Evolutionary conservation across 192 early-diverging fungal species (phyloP).

Genomic region (Haplosporangium gracile): DNA sequence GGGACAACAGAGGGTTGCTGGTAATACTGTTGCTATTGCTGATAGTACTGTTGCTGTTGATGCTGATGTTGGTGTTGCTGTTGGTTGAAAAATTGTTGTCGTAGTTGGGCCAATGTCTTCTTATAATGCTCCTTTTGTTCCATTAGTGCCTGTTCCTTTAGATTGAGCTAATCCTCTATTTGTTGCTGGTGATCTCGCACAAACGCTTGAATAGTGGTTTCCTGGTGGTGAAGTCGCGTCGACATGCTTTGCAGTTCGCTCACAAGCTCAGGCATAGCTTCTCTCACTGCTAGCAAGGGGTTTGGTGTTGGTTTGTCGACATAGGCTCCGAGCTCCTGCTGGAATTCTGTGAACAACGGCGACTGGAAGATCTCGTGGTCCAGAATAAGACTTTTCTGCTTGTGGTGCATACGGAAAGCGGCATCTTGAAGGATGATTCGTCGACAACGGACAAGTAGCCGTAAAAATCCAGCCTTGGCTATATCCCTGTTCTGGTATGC

Average conservation of each 20-base stretch:
- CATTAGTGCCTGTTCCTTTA: background rate
- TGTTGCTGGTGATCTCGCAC: background rate
- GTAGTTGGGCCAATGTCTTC: background rate
- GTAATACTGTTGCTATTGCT: background rate
- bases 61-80: background rate
- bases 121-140: background rate
- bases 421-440: constrained; percentile 36
- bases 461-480: constrained; percentile 21
- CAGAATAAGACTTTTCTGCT: constrained; percentile 6
- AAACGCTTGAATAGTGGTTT: background rate
- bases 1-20: background rate
- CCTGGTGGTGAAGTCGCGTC: background rate
- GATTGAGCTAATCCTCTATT: background rate
- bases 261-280: constrained; percentile 4
- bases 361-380: constrained; percentile 19
- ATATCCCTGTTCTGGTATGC: constrained; percentile 11
- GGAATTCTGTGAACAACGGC: constrained; percentile 2
- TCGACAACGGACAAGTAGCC: constrained; percentile 24
- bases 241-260: background rate
- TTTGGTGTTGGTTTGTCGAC: background rate
- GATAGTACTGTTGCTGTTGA: background rate
- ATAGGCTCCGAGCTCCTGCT: background rate
- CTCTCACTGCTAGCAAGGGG: background rate
- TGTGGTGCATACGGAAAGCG: constrained; percentile 15
- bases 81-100: background rate